Evolutionary conservation across 1,139 yeast genomes (phyloP).

Genomic region (Diutina catenulata): DNA sequence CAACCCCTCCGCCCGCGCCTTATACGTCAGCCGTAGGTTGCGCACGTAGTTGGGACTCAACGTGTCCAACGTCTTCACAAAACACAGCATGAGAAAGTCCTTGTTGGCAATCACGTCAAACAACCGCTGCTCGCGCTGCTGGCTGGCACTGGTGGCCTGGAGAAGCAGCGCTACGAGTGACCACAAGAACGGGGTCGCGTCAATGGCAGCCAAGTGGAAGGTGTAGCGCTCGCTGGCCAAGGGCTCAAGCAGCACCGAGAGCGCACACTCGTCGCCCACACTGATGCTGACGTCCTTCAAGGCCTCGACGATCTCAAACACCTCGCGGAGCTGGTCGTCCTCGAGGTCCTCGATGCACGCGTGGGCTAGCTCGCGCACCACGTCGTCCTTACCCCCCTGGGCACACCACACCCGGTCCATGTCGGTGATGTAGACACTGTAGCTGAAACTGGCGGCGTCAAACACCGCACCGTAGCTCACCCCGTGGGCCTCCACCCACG

Average conservation of each 20-base stretch:
- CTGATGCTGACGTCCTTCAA: conserved; percentile 18
- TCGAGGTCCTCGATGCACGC: conserved; percentile 11
- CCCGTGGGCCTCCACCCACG: neutral
- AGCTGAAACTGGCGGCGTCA: conserved; percentile 8
- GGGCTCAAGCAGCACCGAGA: conserved; percentile 5
- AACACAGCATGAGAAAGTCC: neutral
- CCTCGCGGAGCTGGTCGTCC: conserved; percentile 9
- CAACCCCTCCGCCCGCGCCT: too few species aligned
- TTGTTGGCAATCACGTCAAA: neutral
- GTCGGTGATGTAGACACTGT: conserved; percentile 18
- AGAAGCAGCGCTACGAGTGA: neutral
- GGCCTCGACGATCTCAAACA: conserved; percentile 6
- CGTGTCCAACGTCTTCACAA: too few species aligned
- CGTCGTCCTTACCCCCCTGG: neutral
- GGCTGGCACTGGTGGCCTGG: neutral
- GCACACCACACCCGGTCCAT: conserved; percentile 17
- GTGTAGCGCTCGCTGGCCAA: neutral
- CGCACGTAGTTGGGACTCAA: too few species aligned
- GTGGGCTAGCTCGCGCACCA: neutral
- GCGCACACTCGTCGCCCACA: conserved; percentile 10
- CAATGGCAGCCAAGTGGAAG: neutral
- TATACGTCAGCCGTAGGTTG: too few species aligned
- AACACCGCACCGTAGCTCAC: neutral
- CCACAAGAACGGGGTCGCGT: neutral
- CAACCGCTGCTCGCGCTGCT: neutral